Evolutionary conservation across 768 basidiomycete genomes (phyloP), one percentile per base, ranked within the genome.

Genomic region (Suillus hirtellus): DNA sequence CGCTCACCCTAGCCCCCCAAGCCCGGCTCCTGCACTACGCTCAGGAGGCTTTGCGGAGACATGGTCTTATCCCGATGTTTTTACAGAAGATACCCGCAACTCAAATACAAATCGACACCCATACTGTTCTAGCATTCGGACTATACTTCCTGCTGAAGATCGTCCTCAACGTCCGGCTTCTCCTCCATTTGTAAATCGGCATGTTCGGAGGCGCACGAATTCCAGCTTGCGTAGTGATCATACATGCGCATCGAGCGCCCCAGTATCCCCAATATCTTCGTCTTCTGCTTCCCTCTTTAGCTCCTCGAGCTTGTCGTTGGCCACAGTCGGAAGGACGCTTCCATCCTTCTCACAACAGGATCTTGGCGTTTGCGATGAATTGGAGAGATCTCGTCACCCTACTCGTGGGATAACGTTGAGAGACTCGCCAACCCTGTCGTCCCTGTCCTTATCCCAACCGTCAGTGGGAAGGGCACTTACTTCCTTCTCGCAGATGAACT

Each of bases 121-220:
- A 19, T 58, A 58, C 56, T 24, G 40, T 27, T 38, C 56, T 19
- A 58, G 40, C 27, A 40, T 42, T 40, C 56, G 24, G 27, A 58
- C 56, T 19, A 10, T 19, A 19, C 56, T 27, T 42, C 40, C 38
- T 10, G 10, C 17, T 31, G 56, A 58, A 42, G 56, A 58, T 40
- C 56, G 56, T 8, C 38, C 56, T 1, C 63, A 70, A 47, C 60
- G 70, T 19, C 70, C 75, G n/a, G 74, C 66, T n/a, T 75, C 74
- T 4, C 73, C 74, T n/a, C 75, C 75, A 17, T 75, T 75, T 54
- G 68, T 75, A 34, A 58, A 68, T 53, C 73, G 74, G 35, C 74
- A 73, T 58, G 67, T 76, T n/a, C 74, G 74, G 65, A 73, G 75
- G 17, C 70, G 71, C 46, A 75, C 74, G 17, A 71, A 68, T n/a